Evolutionary conservation across 106 monocot genomes (phyloP).

Genomic region (Dioscorea dumetorum): DNA sequence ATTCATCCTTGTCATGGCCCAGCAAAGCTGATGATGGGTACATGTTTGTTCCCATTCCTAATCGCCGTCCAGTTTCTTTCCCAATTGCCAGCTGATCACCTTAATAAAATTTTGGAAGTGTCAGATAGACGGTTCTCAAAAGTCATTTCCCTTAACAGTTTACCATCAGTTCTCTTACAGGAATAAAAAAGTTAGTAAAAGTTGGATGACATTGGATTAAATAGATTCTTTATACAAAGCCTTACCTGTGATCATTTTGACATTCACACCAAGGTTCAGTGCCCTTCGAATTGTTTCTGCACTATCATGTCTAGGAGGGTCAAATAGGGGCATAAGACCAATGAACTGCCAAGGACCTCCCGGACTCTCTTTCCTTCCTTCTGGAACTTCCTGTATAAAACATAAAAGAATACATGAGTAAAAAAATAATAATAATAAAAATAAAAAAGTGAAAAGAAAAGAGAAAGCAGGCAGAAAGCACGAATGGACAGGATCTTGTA

Average conservation of each 20-base stretch:
- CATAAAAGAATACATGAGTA: constrained; percentile 1
- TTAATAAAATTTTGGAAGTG: constrained; percentile 2
- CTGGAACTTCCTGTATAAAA: constrained; percentile 70
- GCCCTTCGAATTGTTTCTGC: constrained; percentile 92
- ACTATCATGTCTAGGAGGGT: constrained; percentile 93
- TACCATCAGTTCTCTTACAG: too few species aligned
- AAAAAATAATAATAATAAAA: background rate
- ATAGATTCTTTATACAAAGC: background rate
- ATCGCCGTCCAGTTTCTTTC: constrained; percentile 87
- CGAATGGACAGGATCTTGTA: constrained; percentile 4
- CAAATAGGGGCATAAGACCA: constrained; percentile 86
- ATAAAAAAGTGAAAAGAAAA: background rate
- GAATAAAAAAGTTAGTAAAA: too few species aligned
- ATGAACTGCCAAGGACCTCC: constrained; percentile 88
- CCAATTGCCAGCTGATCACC: constrained; percentile 93
- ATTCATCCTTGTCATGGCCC: constrained; percentile 75
- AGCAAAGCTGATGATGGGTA: constrained; percentile 88
- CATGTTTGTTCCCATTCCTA: constrained; percentile 99
- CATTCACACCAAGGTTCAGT: constrained; percentile 88
- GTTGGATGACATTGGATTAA: too few species aligned
- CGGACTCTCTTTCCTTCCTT: constrained; percentile 74
- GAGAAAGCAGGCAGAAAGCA: background rate
- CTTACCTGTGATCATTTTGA: constrained; percentile 95
- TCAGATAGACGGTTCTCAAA: too few species aligned
- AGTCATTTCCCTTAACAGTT: too few species aligned